Evolutionary conservation across 148 eudicot species (phyloP), one percentile per base, ranked within the genome.

Genomic region (Linanthus parryae): DNA sequence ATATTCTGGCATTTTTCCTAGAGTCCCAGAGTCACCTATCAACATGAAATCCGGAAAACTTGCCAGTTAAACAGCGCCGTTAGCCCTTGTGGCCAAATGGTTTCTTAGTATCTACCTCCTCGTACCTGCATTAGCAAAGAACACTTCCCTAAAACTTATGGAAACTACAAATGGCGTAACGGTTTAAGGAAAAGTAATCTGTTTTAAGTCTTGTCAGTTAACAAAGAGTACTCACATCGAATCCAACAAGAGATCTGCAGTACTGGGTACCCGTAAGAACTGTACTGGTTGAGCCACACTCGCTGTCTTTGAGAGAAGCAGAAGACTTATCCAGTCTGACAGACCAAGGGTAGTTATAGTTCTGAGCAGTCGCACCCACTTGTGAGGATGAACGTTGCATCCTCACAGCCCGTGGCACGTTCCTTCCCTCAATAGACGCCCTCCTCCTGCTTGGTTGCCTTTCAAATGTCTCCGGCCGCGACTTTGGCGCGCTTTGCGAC

Each of bases 401-500:
- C 26, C 77, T 71, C 20, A 83, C 82, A 16, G 87, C 82, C 63
- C 70, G 75, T 8, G 98, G 98, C 25, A 83, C 83, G 30, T 75
- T 81, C 41, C 87, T 71, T 13, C 95, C 95, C 65, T 91, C 98
- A 2, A 83, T 59, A 0, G 94, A 91, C 5, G 94, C 70, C 55
- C 84, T 73, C 23, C 81, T 60, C 43, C 78, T 69, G 46, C 89
- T 81, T n/a, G 67, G 67, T 25, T 74, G 95, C 51, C 85, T 56
- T 44, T 87, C 96, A 10, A 62, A 60, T 16, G 62, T 33, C 8
- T 89, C 91, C 1, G 95, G 94, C 28, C 98, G 66, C 36, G 88
- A 85, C 73, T 87, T 92, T 1, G 98, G 98, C 0, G 97, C 95
- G 24, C 97, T 92, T 27, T 87, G 98, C 2, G 98, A 92, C 18